Evolutionary conservation across 768 basidiomycete species (phyloP), one percentile per base, ranked within the genome.

Genomic region (Trametes villosa): DNA sequence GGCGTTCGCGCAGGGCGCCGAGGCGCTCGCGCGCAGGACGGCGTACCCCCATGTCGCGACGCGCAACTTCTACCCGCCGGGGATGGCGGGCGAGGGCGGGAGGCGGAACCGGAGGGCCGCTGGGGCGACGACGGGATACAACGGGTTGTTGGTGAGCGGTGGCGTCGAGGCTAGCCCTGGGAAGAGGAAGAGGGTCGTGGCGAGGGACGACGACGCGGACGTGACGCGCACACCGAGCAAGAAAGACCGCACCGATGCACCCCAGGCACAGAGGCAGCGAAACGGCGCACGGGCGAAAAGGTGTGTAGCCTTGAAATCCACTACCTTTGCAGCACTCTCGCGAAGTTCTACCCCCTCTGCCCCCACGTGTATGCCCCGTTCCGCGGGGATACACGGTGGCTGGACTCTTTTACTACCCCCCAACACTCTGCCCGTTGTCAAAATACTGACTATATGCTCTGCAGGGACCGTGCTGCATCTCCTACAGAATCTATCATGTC

Each of bases 401-500:
- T n/a, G n/a, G n/a, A n/a, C n/a, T n/a, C n/a, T n/a, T n/a, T n/a
- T n/a, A n/a, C n/a, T n/a, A n/a, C n/a, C n/a, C n/a, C n/a, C n/a
- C n/a, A n/a, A n/a, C n/a, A n/a, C n/a, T n/a, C n/a, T n/a, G n/a
- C n/a, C n/a, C n/a, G n/a, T n/a, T n/a, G n/a, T n/a, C n/a, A n/a
- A 38, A n/a, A 13, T 41, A 5, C 52, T 47, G 13, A 54, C 20
- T 15, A 22, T 26, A 11, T 9, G 13, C n/a, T 9, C 34, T 27
- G 18, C 31, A 90, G 88, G 72, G 88, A 91, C 67, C 86, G 89
- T 51, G 81, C 80, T 13, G 76, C 78, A 26, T 92, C 90, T 2
- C 90, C 90, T 7, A 80, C 89, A 13, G 90, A 91, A 67, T 92
- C 90, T 9, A 68, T 90, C 34, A 77, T 87, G 42, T 92, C 90